Base-by-base conservation (phyloP, 768 basidiomycete genomes). In the Macrolepiota fuliginosa region DNA sequence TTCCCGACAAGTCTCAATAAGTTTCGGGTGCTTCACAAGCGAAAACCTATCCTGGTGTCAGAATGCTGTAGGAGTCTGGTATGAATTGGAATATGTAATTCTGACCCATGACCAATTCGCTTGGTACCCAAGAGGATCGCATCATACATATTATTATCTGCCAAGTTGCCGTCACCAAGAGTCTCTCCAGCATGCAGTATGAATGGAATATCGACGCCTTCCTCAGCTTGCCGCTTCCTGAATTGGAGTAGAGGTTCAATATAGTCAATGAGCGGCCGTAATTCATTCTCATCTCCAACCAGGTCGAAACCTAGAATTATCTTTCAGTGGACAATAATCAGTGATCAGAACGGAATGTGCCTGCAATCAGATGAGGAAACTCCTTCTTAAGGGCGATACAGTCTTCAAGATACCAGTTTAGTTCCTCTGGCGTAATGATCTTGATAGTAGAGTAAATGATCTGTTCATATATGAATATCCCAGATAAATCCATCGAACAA, bases 161-260 rank as follows among this genome's bases (percentile, higher is more conserved):
- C 86, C 19, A 77, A 73, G 3, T 83, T 84, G 5, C 91, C 91
- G 69, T 92, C 91, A 4, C 89, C 88, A 22, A 89, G 78, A 0
- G 91, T 92, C 73, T 92, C 91, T 19, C 91, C 91, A 0, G 89
- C 90, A 66, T 92, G 91, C 66, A 91, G 86, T 51, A 92, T 80
- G 71, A 90, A 91, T 0, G 91, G 91, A 25, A 92, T 84, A 32
- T 87, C 81, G 1, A 92, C 65, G 0, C 83, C 79, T 49, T 81
- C 75, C 62, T 86, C 82, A 54, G 83, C 77, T 66, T 84, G 81
- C 25, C 83, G 81, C 52, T 80, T 73, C 32, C 79, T 74, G 74
- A 92, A 92, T 46, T 73, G 76, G 4, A 88, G 71, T 5, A 94
- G 76, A 10, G 81, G 81, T 36, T 83, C 81, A 29, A 85, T 69